These are phyloP conservation scores for Ganoderma sinense DNA, from an alignment of 1,284 basidiomycete genomes.

Conservation along the genomic window DNA sequence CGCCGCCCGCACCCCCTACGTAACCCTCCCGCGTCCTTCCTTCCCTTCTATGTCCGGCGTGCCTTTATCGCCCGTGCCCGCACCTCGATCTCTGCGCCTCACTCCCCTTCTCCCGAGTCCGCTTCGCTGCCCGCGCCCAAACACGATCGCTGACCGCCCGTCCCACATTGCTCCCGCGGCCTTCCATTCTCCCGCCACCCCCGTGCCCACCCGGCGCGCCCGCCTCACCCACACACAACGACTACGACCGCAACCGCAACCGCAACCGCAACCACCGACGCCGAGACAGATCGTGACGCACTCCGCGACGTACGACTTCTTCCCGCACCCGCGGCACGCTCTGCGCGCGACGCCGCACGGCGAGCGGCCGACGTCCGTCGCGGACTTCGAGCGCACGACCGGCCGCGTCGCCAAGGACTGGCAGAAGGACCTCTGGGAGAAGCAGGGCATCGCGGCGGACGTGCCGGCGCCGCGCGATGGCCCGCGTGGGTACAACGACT, in stretches of 20 bases:
- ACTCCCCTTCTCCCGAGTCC: neutral
- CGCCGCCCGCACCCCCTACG: constrained; percentile 5
- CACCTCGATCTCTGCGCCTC: neutral
- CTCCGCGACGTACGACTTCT: constrained; percentile 81
- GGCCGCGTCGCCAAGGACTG: constrained; percentile 74
- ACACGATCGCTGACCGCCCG: constrained; percentile 2
- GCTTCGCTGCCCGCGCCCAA: neutral
- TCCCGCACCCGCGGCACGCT: constrained; percentile 78
- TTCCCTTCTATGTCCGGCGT: neutral
- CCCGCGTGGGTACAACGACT: constrained; percentile 69
- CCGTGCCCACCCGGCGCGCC: constrained; percentile 13
- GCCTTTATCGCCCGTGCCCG: too few species aligned
- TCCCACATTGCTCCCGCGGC: neutral
- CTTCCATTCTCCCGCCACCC: neutral
- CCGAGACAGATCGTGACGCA: constrained; percentile 70
- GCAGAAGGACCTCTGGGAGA: constrained; percentile 70
- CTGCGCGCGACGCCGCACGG: constrained; percentile 85
- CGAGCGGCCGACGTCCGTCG: constrained; percentile 79
- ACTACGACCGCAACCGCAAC: neutral
- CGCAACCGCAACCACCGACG: neutral
- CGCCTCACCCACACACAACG: neutral
- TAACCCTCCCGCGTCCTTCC: neutral
- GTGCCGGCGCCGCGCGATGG: constrained; percentile 43
- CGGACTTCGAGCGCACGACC: constrained; percentile 66
- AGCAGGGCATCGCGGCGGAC: constrained; percentile 58